Conservation (phyloP, 495 filamentous ascomycete genomes). For the Tuber calosporum region DNA sequence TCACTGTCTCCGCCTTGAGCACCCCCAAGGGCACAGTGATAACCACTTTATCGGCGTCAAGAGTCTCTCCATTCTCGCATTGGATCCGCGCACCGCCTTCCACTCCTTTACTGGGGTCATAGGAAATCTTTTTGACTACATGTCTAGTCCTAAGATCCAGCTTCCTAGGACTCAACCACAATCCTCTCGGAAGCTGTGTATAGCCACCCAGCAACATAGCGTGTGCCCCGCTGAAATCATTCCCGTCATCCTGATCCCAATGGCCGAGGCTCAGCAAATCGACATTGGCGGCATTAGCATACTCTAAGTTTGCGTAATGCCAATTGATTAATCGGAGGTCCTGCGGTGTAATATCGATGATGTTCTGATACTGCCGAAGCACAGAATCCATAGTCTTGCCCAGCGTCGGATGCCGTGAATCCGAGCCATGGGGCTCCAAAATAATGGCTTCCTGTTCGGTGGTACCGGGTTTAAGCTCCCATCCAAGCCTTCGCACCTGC, state of each 20-base stretch:
- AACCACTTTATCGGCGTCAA: conserved; percentile 80
- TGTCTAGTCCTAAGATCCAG: conserved; percentile 72
- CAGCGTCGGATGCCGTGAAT: conserved; percentile 60
- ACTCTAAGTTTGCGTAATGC: conserved; percentile 97
- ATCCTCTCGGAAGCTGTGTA: conserved; percentile 74
- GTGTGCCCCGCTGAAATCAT: conserved; percentile 93
- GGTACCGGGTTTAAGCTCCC: conserved; percentile 62
- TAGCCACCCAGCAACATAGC: conserved; percentile 89
- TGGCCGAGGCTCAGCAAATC: conserved; percentile 78
- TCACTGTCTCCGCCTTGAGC: conserved; percentile 65
- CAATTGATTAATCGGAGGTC: conserved; percentile 91
- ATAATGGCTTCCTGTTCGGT: conserved; percentile 61
- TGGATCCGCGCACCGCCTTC: conserved; percentile 52
- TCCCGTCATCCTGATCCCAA: conserved; percentile 95
- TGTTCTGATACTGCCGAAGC: conserved; percentile 72
- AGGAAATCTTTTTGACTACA: conserved; percentile 61
- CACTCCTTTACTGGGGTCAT: conserved; percentile 47
- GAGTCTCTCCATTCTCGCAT: conserved; percentile 67
- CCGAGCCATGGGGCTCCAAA: conserved; percentile 58
- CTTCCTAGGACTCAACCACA: conserved; percentile 65
- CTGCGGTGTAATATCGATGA: conserved; percentile 74
- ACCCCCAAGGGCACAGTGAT: conserved; percentile 84
- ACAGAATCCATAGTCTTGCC: conserved; percentile 86
- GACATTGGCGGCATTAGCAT: conserved; percentile 86
- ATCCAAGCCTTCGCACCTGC: conserved; percentile 56